phyloP scores from a whole-genome alignment of 2,329 filamentous ascomycete genomes.

The Daldinia sp. region DNA sequence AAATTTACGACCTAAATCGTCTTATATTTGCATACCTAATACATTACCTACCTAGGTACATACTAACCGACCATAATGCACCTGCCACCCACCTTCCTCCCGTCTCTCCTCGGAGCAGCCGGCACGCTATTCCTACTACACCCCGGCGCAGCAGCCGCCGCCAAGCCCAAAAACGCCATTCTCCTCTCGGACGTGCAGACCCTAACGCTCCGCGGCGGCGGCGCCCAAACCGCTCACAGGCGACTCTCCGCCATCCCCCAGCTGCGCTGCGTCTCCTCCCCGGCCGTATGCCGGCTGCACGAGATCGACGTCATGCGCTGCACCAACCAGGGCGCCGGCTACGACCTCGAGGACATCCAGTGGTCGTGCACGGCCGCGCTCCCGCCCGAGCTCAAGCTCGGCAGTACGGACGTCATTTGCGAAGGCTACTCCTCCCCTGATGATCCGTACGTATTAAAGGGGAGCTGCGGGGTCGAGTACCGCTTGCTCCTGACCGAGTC shows the following conservation, averaged over 20 bases:
- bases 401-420: conserved; percentile 88
- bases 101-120: conserved; percentile 26
- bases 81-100: conserved; percentile 8
- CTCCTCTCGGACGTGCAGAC: conserved; percentile 72
- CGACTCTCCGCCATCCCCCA: conserved; percentile 80
- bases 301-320: conserved; percentile 86
- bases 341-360: conserved; percentile 81
- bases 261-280: conserved; percentile 77
- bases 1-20: background rate
- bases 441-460: conserved; percentile 87
- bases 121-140: conserved; percentile 25
- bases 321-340: conserved; percentile 83
- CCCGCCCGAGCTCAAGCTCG: conserved; percentile 72
- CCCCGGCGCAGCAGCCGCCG: conserved; percentile 29
- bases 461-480: conserved; percentile 94
- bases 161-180: conserved; percentile 60
- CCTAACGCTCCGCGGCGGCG: conserved; percentile 75
- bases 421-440: conserved; percentile 82
- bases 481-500: conserved; percentile 77
- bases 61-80: conserved; percentile 22
- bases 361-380: conserved; percentile 82
- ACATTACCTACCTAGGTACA: background rate
- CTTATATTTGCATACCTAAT: background rate
- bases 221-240: conserved; percentile 74
- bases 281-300: conserved; percentile 72